These are phyloP conservation scores for Cryomyces minteri DNA, from an alignment of 495 filamentous ascomycete species.

Conservation along the genomic window DNA sequence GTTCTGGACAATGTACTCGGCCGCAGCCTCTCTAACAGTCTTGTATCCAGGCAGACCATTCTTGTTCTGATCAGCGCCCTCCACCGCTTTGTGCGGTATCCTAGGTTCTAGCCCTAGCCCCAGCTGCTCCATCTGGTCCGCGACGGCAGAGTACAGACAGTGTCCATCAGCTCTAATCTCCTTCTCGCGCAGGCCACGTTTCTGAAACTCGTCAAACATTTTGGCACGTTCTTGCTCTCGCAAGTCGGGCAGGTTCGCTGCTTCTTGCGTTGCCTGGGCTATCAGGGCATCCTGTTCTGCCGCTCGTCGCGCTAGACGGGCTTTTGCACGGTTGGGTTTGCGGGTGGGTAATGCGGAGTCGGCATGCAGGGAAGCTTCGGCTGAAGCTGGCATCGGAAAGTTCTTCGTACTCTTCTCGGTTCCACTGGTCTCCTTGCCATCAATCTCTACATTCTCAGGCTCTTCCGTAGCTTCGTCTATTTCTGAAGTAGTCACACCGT, in stretches of 20 bases:
- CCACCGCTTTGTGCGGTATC: constrained; percentile 6
- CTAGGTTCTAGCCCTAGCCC: constrained; percentile 29
- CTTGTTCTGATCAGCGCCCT: neutral
- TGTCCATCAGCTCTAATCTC: constrained; percentile 82
- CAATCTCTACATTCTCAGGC: neutral
- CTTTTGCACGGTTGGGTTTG: constrained; percentile 84
- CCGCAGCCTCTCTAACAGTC: constrained; percentile 33
- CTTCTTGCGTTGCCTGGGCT: constrained; percentile 52
- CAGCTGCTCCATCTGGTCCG: constrained; percentile 48
- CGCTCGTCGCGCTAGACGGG: constrained; percentile 69
- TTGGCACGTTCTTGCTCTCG: constrained; percentile 48
- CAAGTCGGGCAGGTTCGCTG: constrained; percentile 51
- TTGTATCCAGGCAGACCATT: constrained; percentile 25
- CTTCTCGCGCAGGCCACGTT: constrained; percentile 47
- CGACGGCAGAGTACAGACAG: constrained; percentile 86
- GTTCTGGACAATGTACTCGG: constrained; percentile 38
- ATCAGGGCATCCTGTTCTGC: constrained; percentile 60
- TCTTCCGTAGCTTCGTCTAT: neutral
- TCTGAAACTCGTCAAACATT: constrained; percentile 47
- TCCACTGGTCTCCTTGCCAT: neutral
- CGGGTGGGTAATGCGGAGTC: constrained; percentile 21
- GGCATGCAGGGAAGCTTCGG: constrained; percentile 17
- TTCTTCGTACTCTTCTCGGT: neutral
- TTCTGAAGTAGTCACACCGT: neutral
- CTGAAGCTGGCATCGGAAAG: constrained; percentile 1